phyloP scores from a whole-genome alignment of 1,284 basidiomycete species.

The Fomitiporia mediterranea region DNA sequence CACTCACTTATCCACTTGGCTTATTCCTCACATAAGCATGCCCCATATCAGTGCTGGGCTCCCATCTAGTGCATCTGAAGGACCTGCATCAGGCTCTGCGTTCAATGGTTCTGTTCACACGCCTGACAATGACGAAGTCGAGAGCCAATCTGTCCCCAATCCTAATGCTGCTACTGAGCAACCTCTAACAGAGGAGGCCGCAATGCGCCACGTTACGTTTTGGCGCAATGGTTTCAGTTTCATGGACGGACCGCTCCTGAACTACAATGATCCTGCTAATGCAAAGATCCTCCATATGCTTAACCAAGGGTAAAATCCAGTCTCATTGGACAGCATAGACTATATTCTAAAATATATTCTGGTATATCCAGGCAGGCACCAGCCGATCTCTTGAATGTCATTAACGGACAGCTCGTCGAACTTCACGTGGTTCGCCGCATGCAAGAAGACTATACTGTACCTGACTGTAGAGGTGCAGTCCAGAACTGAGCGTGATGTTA shows the following conservation, averaged over 20 bases:
- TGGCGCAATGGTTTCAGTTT: constrained; percentile 95
- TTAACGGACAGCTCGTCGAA: constrained; percentile 80
- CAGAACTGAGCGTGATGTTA: too few relatives aligned
- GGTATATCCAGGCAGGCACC: constrained; percentile 62
- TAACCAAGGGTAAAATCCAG: constrained; percentile 70
- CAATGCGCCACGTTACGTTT: constrained; percentile 80
- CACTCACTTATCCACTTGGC: not conserved
- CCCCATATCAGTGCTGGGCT: not conserved
- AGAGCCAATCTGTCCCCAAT: constrained; percentile 70
- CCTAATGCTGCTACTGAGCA: constrained; percentile 39
- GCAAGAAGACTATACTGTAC: constrained; percentile 69
- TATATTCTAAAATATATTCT: not conserved
- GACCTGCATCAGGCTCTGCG: constrained; percentile 20
- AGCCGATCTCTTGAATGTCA: constrained; percentile 72
- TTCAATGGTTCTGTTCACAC: constrained; percentile 78
- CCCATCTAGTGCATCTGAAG: not conserved
- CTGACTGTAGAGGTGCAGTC: too few relatives aligned
- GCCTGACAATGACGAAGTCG: constrained; percentile 83
- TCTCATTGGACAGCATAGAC: not conserved
- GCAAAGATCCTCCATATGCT: constrained; percentile 73
- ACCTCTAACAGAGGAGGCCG: constrained; percentile 49
- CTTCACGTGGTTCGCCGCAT: constrained; percentile 76
- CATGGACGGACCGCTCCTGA: constrained; percentile 83
- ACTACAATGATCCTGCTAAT: constrained; percentile 81
- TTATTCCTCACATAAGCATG: not conserved